A percentile compares a stretch with the other conserved stretches of the same genome.
These are phyloP conservation scores for Rhynchosporium graminicola DNA, from an alignment of 2,329 filamentous ascomycete genomes.

Conservation along the genomic window DNA sequence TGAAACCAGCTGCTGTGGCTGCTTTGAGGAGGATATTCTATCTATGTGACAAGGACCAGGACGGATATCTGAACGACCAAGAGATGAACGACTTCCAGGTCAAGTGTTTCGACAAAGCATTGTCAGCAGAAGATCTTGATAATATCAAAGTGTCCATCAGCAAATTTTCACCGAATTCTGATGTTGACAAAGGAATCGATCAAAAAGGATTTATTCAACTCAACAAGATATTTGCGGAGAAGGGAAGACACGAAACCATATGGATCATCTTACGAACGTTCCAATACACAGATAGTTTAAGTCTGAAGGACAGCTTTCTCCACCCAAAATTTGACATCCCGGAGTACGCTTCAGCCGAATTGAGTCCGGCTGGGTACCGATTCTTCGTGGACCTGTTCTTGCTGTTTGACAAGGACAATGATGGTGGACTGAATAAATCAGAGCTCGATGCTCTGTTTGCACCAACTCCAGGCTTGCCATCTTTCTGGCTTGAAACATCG, in stretches of 20 bases:
- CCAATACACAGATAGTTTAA: constrained; percentile 93
- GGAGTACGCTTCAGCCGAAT: constrained; percentile 86
- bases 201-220: constrained; percentile 82
- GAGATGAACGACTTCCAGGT: constrained; percentile 90
- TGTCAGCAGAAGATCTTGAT: constrained; percentile 77
- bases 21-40: constrained; percentile 92
- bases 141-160: constrained; percentile 90
- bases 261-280: constrained; percentile 97
- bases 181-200: constrained; percentile 72
- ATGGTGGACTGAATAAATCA: constrained; percentile 84
- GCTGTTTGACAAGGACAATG: constrained; percentile 95
- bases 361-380: constrained; percentile 90
- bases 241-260: constrained; percentile 95
- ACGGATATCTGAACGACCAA: constrained; percentile 84
- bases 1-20: constrained; percentile 87
- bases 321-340: constrained; percentile 94
- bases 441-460: constrained; percentile 88
- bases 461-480: constrained; percentile 85
- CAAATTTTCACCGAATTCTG: constrained; percentile 63
- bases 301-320: constrained; percentile 85
- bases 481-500: constrained; percentile 82
- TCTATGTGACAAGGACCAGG: constrained; percentile 93
- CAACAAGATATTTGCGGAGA: constrained; percentile 96
- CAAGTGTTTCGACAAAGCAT: constrained; percentile 87
- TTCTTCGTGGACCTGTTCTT: constrained; percentile 98